Evolutionary conservation across 2,329 filamentous ascomycete genomes (phyloP), one percentile per base, ranked within the genome.

Genomic region (Nemania serpens): DNA sequence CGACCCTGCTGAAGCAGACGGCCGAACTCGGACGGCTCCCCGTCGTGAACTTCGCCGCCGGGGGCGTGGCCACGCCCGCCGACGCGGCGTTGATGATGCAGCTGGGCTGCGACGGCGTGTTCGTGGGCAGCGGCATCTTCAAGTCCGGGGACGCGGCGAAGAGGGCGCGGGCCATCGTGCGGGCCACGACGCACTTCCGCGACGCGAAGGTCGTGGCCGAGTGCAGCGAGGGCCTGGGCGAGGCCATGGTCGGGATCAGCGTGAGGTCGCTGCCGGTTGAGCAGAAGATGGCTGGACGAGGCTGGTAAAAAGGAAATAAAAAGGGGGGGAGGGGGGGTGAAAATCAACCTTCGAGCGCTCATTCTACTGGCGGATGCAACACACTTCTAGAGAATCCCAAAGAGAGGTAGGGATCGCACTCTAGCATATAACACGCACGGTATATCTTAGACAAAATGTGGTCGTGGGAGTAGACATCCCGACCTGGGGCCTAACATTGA

Each of bases 81-180:
- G 95, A 99, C 77, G 95, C 95, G 0, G 95, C 95, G 2, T 82
- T 99, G 62, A 80, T 99, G 94, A 99, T 99, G 95, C 94, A 98
- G 83, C 82, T 99, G 66, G 95, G 95, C 62, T 98, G 95, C 74
- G 95, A 99, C 73, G 95, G 95, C 60, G 95, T 99, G 37, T 99
- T 99, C 74, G 95, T 99, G 37, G 95, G 95, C 29, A 93, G 88
- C 59, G 95, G 95, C 29, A 98, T 98, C 77, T 99, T 99, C 86
- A 98, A 98, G 86, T 91, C 88, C 5, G 94, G 94, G 17, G 89
- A 98, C 77, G 91, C 95, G 20, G 87, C 89, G 46, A 91, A 94
- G 87, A 83, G 95, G 62, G 95, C 95, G 13, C 91, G 89, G 81
- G 95, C 95, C 39, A 98, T 99, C 71, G 95, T 99, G 55, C 89